These are phyloP conservation scores for Scedosporium aurantiacum DNA, from an alignment of 2,329 filamentous ascomycete genomes.

Conservation along the genomic window DNA sequence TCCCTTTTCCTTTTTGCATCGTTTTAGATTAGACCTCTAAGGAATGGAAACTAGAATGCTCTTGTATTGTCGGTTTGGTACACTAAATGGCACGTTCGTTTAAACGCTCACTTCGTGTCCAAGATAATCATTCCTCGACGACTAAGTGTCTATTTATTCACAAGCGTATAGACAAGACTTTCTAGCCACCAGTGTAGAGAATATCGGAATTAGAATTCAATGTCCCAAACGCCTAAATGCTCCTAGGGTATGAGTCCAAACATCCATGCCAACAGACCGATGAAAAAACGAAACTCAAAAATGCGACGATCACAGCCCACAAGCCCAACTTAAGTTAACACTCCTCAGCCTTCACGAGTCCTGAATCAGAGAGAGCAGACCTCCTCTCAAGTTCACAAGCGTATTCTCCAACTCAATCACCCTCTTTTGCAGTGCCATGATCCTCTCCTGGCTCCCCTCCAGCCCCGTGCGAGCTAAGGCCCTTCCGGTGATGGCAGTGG, in stretches of 20 bases:
- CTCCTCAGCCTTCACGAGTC: neutral
- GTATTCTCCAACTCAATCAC: constrained; percentile 28
- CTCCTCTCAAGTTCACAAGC: neutral
- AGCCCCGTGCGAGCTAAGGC: constrained; percentile 54
- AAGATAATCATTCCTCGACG: neutral
- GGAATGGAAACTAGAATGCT: too few species aligned
- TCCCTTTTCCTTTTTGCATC: neutral
- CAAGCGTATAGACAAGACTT: neutral
- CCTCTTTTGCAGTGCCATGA: constrained; percentile 24
- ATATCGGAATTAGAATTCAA: neutral
- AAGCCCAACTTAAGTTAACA: neutral
- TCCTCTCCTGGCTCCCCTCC: constrained; percentile 46
- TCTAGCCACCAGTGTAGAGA: too few species aligned
- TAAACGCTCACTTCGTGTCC: too few species aligned
- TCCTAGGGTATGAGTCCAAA: neutral
- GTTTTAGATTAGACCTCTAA: neutral
- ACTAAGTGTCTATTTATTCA: too few species aligned
- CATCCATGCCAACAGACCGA: neutral
- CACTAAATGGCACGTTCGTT: too few species aligned
- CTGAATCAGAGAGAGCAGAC: neutral
- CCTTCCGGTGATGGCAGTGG: constrained; percentile 52
- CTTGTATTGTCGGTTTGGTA: too few species aligned
- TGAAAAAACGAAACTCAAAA: too few species aligned
- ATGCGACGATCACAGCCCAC: neutral
- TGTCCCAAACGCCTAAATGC: neutral